A percentile compares a stretch with the other conserved stretches of the same genome.
These are phyloP conservation scores for Medicago truncatula DNA, from an alignment of 306 rosid species.

Conservation along the genomic window DNA sequence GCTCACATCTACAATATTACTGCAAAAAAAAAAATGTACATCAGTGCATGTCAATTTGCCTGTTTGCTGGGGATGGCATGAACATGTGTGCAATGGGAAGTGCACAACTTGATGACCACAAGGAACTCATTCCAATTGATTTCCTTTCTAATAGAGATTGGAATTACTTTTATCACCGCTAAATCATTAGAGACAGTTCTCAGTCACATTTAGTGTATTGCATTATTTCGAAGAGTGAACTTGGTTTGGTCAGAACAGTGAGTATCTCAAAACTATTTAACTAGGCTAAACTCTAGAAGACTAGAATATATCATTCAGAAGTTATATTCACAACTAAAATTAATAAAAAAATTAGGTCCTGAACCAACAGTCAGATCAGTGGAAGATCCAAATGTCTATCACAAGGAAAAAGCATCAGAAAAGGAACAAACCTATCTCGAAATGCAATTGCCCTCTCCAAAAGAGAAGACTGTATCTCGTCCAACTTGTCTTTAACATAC, in stretches of 20 bases:
- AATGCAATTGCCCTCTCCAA: constrained; percentile 71
- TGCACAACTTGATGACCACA: neutral
- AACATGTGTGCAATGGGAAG: constrained; percentile 22
- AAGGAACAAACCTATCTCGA: constrained; percentile 76
- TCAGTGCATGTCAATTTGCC: constrained; percentile 32
- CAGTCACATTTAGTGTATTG: neutral
- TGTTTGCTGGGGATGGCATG: constrained; percentile 19
- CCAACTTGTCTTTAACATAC: constrained; percentile 79
- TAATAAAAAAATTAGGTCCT: neutral
- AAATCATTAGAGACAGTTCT: constrained; percentile 17
- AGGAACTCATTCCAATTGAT: constrained; percentile 11
- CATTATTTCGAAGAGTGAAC: neutral
- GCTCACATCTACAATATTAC: constrained; percentile 86
- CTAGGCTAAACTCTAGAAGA: neutral
- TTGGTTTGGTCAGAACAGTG: neutral
- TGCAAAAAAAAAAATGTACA: constrained; percentile 47
- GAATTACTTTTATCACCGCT: neutral
- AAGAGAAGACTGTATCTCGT: constrained; percentile 84
- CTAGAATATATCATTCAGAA: constrained; percentile 12
- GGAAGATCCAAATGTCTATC: constrained; percentile 13
- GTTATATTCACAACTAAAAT: constrained; percentile 10
- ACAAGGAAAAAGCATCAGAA: constrained; percentile 1
- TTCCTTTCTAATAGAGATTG: neutral
- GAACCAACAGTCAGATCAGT: constrained; percentile 8
- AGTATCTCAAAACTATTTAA: constrained; percentile 17